Conservation (phyloP, 176 grass and related monocot species). For the Raddia distichophylla region DNA sequence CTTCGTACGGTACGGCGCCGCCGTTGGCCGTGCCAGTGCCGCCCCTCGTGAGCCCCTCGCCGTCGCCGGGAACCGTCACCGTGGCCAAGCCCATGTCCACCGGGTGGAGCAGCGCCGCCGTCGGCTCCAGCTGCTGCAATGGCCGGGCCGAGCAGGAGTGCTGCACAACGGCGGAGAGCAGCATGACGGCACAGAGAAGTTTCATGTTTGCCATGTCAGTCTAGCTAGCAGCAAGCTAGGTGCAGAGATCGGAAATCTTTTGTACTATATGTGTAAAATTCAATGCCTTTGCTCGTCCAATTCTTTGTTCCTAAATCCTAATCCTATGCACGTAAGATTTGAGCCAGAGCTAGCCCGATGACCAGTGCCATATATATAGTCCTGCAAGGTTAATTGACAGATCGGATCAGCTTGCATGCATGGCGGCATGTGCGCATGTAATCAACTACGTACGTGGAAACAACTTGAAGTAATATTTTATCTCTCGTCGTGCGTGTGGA, state of each 20-base stretch:
- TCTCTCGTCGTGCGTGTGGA: no score
- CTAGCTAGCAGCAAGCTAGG: not conserved
- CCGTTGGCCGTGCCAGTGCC: not conserved
- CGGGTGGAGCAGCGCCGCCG: not conserved
- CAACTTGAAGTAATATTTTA: not conserved
- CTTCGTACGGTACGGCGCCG: not conserved
- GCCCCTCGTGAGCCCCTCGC: not conserved
- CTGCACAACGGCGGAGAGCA: constrained; percentile 14
- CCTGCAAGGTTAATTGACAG: not conserved
- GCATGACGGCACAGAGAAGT: not conserved
- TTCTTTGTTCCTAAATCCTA: not conserved
- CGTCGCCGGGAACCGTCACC: not conserved
- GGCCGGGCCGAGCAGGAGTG: not conserved
- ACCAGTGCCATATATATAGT: not conserved
- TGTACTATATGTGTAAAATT: not conserved
- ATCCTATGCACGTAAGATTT: not conserved
- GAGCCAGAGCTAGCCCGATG: not conserved
- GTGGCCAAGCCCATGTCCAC: not conserved
- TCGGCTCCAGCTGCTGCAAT: not conserved
- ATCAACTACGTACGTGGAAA: not conserved
- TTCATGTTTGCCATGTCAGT: not conserved
- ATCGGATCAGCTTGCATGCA: not conserved
- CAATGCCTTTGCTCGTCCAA: not conserved
- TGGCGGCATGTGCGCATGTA: not conserved
- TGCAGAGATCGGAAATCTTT: not conserved